Conservation (phyloP, 805 yeast species). For the Cyberlindnera petersonii region DNA sequence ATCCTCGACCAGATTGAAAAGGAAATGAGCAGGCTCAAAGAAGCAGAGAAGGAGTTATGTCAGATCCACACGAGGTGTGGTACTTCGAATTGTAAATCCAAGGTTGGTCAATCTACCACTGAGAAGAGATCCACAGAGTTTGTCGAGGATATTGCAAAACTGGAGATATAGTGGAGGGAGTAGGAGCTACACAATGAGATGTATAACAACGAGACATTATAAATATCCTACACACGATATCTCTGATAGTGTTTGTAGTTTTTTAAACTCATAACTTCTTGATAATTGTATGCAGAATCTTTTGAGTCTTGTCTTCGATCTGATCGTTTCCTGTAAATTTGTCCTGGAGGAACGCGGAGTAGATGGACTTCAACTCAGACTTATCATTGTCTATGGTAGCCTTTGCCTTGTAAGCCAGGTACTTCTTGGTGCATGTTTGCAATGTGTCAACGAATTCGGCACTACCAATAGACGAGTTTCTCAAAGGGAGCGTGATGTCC, state of each 20-base stretch:
- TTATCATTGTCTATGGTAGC: conserved; percentile 30
- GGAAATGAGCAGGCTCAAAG: conserved; percentile 20
- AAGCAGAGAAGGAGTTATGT: conserved; percentile 20
- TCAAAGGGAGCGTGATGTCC: conserved; percentile 65
- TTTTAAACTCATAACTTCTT: conserved; percentile 17
- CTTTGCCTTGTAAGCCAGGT: conserved; percentile 53
- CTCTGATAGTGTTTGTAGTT: not conserved
- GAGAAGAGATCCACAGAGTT: not conserved
- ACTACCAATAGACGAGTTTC: conserved; percentile 41
- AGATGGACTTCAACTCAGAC: conserved; percentile 31
- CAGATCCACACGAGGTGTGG: not conserved
- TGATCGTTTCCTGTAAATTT: conserved; percentile 33
- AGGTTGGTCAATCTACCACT: not conserved
- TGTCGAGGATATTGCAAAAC: conserved; percentile 4
- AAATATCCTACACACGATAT: not conserved
- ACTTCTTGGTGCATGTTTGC: conserved; percentile 69
- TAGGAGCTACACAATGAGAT: too few relatives aligned
- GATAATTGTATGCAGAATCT: conserved; percentile 24
- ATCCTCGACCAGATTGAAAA: conserved; percentile 21
- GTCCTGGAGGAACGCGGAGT: conserved; percentile 15
- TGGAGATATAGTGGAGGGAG: not conserved
- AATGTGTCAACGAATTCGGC: conserved; percentile 52
- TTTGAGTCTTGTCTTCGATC: conserved; percentile 18
- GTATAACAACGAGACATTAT: too few relatives aligned
- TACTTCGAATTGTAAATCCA: not conserved